These are phyloP conservation scores for Sclerotinia glacialis DNA, from an alignment of 2,329 filamentous ascomycete species.

Conservation along the genomic window DNA sequence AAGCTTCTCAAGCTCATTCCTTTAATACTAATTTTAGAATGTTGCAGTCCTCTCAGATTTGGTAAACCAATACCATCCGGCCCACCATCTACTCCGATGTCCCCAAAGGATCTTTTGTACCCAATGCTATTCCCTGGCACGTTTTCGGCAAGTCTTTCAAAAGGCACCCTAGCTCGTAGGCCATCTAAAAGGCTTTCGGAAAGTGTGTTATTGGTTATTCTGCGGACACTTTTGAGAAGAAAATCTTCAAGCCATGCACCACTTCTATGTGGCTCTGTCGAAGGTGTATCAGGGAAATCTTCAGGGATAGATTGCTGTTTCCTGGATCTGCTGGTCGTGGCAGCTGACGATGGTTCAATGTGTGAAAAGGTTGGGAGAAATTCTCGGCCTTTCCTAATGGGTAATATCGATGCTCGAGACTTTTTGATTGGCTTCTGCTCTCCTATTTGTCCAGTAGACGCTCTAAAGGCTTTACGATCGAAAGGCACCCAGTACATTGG, in stretches of 20 bases:
- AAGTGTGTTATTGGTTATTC: constrained; percentile 1
- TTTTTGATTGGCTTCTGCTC: background rate
- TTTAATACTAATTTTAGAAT: constrained; percentile 13
- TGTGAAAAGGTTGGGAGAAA: constrained; percentile 9
- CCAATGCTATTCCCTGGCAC: constrained; percentile 15
- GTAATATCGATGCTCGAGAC: background rate
- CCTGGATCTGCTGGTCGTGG: background rate
- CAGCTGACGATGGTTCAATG: background rate
- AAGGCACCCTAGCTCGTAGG: constrained; percentile 11
- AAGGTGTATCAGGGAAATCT: background rate
- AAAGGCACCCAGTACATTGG: constrained; percentile 25
- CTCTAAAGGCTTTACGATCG: constrained; percentile 12
- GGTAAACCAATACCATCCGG: background rate
- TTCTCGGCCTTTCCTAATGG: constrained; percentile 8
- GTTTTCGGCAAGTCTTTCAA: constrained; percentile 5
- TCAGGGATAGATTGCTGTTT: background rate
- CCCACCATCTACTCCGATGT: constrained; percentile 4
- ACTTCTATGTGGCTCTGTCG: background rate
- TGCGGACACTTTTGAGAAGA: background rate
- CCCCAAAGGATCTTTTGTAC: constrained; percentile 20
- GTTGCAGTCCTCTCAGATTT: constrained; percentile 5
- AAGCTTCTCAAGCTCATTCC: constrained; percentile 17
- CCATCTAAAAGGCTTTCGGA: background rate
- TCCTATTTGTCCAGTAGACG: constrained; percentile 20
- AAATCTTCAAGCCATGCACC: constrained; percentile 10